These are phyloP conservation scores for Cairneyella variabilis DNA, from an alignment of 495 filamentous ascomycete species.

Conservation along the genomic window DNA sequence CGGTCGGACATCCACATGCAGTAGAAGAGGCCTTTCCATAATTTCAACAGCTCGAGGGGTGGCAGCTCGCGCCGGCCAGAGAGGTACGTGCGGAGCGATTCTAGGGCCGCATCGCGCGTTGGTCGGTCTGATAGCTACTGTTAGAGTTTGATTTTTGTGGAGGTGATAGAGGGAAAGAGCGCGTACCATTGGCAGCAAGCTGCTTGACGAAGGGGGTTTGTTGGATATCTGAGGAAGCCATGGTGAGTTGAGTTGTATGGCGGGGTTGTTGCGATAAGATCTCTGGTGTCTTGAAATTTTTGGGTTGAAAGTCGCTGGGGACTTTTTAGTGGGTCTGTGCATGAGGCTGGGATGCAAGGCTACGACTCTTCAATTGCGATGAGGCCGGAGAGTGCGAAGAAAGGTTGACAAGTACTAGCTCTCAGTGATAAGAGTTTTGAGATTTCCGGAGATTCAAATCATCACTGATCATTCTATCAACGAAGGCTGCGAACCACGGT, in stretches of 20 bases:
- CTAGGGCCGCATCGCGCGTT: slow-evolving; percentile 75
- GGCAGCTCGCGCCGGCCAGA: slow-evolving; percentile 60
- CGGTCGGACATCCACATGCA: slow-evolving; percentile 96
- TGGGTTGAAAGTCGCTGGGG: not conserved
- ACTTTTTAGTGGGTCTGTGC: slow-evolving; percentile 13
- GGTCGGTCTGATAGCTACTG: slow-evolving; percentile 62
- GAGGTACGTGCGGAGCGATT: slow-evolving; percentile 76
- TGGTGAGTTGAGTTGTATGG: slow-evolving; percentile 1
- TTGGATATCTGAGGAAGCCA: slow-evolving; percentile 39
- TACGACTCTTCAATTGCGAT: too few species aligned
- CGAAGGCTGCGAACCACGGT: too few species aligned
- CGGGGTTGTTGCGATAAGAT: too few species aligned
- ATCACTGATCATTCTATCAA: too few species aligned
- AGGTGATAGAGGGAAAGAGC: not conserved
- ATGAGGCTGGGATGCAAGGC: slow-evolving; percentile 1
- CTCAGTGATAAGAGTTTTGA: too few species aligned
- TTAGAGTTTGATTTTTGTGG: slow-evolving; percentile 2
- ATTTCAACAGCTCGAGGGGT: slow-evolving; percentile 76
- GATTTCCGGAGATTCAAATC: too few species aligned
- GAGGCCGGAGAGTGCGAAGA: too few species aligned
- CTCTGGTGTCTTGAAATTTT: not conserved
- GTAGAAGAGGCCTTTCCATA: slow-evolving; percentile 97
- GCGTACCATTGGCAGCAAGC: slow-evolving; percentile 70
- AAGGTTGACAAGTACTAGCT: too few species aligned
- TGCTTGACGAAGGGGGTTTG: slow-evolving; percentile 71